Conservation (phyloP, 2,329 filamentous ascomycete genomes). For the Cercospora sp. region DNA sequence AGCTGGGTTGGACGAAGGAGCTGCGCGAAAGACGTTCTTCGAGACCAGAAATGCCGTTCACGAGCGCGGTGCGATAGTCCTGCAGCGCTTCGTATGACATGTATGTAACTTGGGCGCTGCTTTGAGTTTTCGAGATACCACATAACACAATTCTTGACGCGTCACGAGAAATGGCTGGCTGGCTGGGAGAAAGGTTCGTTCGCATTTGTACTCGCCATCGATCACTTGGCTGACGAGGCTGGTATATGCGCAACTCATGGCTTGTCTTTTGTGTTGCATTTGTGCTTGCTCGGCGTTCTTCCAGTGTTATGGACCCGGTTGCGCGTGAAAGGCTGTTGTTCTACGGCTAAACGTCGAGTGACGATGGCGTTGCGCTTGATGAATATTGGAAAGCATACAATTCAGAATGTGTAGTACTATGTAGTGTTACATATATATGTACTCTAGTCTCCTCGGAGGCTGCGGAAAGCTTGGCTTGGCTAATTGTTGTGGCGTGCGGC, state of each 20-base stretch:
- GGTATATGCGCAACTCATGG: not conserved
- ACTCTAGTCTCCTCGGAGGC: not conserved
- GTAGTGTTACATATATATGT: not conserved
- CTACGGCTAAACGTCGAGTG: too few species aligned
- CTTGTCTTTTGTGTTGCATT: not conserved
- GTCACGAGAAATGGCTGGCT: not conserved
- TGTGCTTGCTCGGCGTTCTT: not conserved
- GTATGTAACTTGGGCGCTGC: not conserved
- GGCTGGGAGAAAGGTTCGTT: not conserved
- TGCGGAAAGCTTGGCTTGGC: not conserved
- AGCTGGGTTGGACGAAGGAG: not conserved
- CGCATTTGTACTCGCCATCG: not conserved
- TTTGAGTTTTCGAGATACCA: conserved; percentile 9
- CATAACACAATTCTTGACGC: not conserved
- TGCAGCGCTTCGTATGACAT: conserved; percentile 12
- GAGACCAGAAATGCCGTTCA: not conserved
- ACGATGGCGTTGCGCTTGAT: not conserved
- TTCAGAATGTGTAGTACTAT: not conserved
- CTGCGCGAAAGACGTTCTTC: not conserved
- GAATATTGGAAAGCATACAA: not conserved
- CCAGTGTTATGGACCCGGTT: not conserved
- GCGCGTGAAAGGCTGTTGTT: too few species aligned
- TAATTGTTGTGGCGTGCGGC: not conserved
- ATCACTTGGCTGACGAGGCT: not conserved
- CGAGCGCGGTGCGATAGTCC: conserved; percentile 15